phyloP scores from a whole-genome alignment of 768 basidiomycete species.

The Rubroboletus pulcherrimus region DNA sequence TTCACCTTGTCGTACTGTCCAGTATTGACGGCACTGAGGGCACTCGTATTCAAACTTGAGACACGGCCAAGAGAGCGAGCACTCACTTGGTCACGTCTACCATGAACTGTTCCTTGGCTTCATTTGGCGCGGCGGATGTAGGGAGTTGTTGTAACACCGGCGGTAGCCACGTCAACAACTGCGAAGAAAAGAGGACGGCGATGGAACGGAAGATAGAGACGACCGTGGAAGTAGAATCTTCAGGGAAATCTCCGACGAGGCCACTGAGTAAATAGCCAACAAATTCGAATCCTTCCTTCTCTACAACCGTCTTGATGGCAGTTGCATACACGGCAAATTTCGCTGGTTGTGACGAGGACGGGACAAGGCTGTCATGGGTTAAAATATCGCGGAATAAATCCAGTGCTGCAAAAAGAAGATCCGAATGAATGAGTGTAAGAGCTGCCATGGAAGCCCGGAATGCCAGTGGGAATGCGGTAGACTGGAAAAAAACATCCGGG shows the following conservation, averaged over 20 bases:
- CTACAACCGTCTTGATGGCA: slow-evolving; percentile 57
- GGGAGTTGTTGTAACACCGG: slow-evolving; percentile 70
- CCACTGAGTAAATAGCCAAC: slow-evolving; percentile 69
- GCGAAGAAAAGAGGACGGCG: slow-evolving; percentile 60
- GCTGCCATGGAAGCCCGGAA: slow-evolving; percentile 75
- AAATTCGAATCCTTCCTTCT: slow-evolving; percentile 71
- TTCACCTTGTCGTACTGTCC: slow-evolving; percentile 79
- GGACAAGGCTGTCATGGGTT: slow-evolving; percentile 64
- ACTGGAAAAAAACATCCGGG: slow-evolving; percentile 77
- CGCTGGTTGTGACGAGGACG: slow-evolving; percentile 47
- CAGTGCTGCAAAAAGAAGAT: slow-evolving; percentile 77
- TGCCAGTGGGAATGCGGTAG: slow-evolving; percentile 70
- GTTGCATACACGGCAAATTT: slow-evolving; percentile 61
- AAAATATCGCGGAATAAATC: slow-evolving; percentile 76
- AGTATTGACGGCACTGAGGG: slow-evolving; percentile 56
- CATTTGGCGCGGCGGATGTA: slow-evolving; percentile 51
- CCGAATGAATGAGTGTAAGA: slow-evolving; percentile 77
- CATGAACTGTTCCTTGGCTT: slow-evolving; percentile 70
- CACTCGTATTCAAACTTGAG: not conserved
- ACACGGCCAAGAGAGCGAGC: not conserved
- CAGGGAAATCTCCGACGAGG: slow-evolving; percentile 83
- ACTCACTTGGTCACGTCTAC: slow-evolving; percentile 71
- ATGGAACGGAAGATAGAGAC: slow-evolving; percentile 75
- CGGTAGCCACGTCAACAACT: slow-evolving; percentile 71
- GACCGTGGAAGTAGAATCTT: slow-evolving; percentile 71